These are phyloP conservation scores for Apiotrichum sp. DNA, from an alignment of 1,284 basidiomycete genomes.

Conservation along the genomic window DNA sequence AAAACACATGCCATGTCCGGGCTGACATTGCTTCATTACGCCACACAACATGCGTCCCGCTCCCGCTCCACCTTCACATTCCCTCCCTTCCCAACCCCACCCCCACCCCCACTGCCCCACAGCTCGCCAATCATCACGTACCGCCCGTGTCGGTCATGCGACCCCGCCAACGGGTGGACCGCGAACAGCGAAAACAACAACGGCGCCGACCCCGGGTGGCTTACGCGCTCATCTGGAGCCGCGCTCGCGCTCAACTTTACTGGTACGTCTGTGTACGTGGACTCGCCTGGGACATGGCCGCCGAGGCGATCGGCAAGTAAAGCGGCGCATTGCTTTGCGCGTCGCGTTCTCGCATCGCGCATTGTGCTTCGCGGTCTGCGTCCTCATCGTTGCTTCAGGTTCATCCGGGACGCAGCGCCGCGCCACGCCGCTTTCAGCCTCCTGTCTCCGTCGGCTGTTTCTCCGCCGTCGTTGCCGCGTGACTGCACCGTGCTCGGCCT, in stretches of 20 bases:
- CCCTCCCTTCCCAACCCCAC: not conserved
- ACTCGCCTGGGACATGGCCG: too few species aligned
- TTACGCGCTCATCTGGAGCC: conserved; percentile 8
- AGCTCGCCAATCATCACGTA: conserved; percentile 32
- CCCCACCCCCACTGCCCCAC: not conserved
- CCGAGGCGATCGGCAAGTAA: too few species aligned
- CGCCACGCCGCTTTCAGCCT: too few species aligned
- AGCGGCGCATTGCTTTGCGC: too few species aligned
- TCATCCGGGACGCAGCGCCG: too few species aligned
- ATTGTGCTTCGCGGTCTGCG: too few species aligned
- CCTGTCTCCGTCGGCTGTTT: too few species aligned
- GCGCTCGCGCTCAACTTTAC: conserved; percentile 23
- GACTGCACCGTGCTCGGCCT: too few species aligned
- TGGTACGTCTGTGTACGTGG: conserved; percentile 13
- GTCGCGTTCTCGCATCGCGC: too few species aligned
- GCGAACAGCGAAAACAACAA: conserved; percentile 8
- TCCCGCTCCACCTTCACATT: not conserved
- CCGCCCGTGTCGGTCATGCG: conserved; percentile 29
- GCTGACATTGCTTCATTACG: not conserved
- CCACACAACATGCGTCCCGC: not conserved
- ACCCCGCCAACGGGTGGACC: not conserved
- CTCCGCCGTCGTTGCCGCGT: too few species aligned
- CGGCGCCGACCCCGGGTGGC: conserved; percentile 20
- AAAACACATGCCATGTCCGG: not conserved
- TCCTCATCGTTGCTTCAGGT: too few species aligned